These are phyloP conservation scores for Lachancea lanzarotensis DNA, from an alignment of 805 yeast species.

Conservation along the genomic window DNA sequence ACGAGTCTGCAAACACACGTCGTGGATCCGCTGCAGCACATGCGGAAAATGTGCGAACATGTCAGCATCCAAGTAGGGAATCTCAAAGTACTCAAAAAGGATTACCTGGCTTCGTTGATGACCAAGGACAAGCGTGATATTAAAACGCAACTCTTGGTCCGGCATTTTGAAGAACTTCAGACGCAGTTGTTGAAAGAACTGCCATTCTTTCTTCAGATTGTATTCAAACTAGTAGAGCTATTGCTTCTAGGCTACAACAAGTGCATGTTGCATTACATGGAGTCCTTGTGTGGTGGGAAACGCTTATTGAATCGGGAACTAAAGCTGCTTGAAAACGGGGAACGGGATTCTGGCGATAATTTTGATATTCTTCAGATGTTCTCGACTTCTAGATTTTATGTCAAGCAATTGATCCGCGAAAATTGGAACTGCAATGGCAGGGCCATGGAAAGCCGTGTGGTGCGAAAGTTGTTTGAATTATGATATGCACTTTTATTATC, in stretches of 20 bases:
- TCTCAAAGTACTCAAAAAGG: conserved; percentile 30
- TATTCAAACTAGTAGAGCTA: conserved; percentile 11
- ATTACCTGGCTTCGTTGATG: conserved; percentile 27
- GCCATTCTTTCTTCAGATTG: conserved; percentile 22
- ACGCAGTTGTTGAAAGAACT: conserved; percentile 28
- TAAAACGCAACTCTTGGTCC: conserved; percentile 23
- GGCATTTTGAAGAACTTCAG: conserved; percentile 26
- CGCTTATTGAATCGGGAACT: conserved; percentile 23
- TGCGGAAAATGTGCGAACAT: conserved; percentile 21
- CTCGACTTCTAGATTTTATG: conserved; percentile 26
- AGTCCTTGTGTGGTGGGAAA: conserved; percentile 30
- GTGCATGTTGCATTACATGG: conserved; percentile 26
- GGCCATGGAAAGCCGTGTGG: conserved; percentile 20
- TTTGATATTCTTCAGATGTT: conserved; percentile 35
- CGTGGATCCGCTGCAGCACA: conserved; percentile 23
- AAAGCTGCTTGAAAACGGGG: conserved; percentile 12
- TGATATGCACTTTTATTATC: conserved; percentile 3
- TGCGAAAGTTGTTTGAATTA: conserved; percentile 26
- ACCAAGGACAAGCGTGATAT: conserved; percentile 23
- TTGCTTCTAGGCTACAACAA: conserved; percentile 21
- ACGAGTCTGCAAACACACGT: conserved; percentile 25
- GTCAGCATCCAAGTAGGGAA: conserved; percentile 27
- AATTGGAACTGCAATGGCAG: conserved; percentile 20
- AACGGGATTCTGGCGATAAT: conserved; percentile 26
- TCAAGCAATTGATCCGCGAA: conserved; percentile 28